phyloP scores from a whole-genome alignment of 83 land plant genomes.

The Picea abies region DNA sequence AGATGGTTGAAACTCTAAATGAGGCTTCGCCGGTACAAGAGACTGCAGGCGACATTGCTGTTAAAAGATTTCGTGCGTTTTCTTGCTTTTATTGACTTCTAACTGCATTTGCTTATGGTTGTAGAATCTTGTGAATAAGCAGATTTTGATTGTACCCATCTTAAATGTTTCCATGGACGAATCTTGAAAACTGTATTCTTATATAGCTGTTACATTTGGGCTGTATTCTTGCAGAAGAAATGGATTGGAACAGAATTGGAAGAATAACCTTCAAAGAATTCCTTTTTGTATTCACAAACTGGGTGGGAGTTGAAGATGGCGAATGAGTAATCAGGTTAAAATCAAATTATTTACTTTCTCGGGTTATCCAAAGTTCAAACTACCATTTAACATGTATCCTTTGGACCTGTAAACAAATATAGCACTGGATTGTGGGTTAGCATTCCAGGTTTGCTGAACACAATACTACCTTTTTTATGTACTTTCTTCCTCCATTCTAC shows the following conservation, averaged over 20 bases:
- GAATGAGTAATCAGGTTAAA: slow-evolving; percentile 17
- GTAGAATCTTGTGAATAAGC: neutral
- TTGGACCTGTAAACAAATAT: too few species aligned
- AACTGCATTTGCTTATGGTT: neutral
- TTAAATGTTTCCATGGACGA: neutral
- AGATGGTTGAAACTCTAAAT: slow-evolving; percentile 49
- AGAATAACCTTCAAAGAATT: slow-evolving; percentile 51
- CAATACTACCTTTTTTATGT: too few species aligned
- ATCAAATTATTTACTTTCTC: neutral
- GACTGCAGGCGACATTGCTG: slow-evolving; percentile 37
- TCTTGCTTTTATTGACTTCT: neutral
- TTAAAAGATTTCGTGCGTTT: slow-evolving; percentile 48
- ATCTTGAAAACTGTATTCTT: neutral
- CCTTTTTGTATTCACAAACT: slow-evolving; percentile 47
- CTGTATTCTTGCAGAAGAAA: slow-evolving; percentile 45
- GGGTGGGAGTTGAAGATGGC: slow-evolving; percentile 53
- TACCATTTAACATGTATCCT: too few species aligned
- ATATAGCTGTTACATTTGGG: neutral
- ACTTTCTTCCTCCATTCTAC: too few species aligned
- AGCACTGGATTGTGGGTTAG: too few species aligned
- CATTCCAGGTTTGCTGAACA: too few species aligned
- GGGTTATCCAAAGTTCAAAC: too few species aligned
- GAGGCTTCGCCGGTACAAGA: slow-evolving; percentile 38
- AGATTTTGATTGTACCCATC: neutral
- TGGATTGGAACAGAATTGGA: slow-evolving; percentile 54